Conservation (phyloP, 768 basidiomycete genomes). For the Psilocybe azurescens region DNA sequence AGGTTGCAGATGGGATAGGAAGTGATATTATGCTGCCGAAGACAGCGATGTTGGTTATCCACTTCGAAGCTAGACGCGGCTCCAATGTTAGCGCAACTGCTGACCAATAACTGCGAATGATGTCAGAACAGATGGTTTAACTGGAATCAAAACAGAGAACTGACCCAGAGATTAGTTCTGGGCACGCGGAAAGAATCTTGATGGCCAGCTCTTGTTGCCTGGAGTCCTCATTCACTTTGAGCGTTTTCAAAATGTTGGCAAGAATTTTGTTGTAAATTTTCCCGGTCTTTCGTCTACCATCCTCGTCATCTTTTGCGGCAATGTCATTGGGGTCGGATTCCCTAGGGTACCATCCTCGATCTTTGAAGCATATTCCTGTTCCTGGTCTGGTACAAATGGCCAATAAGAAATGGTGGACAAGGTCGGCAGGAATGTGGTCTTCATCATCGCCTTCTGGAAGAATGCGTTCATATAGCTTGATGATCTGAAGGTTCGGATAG, state of each 20-base stretch:
- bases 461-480: constrained; percentile 75
- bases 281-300: constrained; percentile 34
- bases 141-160: constrained; percentile 23
- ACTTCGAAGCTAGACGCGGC: constrained; percentile 86
- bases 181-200: constrained; percentile 81
- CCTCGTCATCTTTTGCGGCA: constrained; percentile 40
- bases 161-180: constrained; percentile 84
- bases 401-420: constrained; percentile 87
- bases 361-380: constrained; percentile 84
- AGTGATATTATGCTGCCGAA: constrained; percentile 80
- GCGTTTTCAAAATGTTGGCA: constrained; percentile 68
- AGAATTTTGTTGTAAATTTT: constrained; percentile 86
- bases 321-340: constrained; percentile 47
- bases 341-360: constrained; percentile 90
- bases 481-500: constrained; percentile 46
- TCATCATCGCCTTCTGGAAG: constrained; percentile 50
- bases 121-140: constrained; percentile 1
- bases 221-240: constrained; percentile 90
- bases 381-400: constrained; percentile 85
- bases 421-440: constrained; percentile 72
- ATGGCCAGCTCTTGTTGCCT: constrained; percentile 85
- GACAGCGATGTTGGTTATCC: constrained; percentile 90
- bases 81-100: constrained; percentile 75
- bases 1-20: constrained; percentile 67
- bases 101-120: constrained; percentile 68